Percentiles rank a stretch among this genome's conserved stretches.
These are phyloP conservation scores for Quercus aquifolioides DNA, from an alignment of 306 rosid species.

Conservation along the genomic window DNA sequence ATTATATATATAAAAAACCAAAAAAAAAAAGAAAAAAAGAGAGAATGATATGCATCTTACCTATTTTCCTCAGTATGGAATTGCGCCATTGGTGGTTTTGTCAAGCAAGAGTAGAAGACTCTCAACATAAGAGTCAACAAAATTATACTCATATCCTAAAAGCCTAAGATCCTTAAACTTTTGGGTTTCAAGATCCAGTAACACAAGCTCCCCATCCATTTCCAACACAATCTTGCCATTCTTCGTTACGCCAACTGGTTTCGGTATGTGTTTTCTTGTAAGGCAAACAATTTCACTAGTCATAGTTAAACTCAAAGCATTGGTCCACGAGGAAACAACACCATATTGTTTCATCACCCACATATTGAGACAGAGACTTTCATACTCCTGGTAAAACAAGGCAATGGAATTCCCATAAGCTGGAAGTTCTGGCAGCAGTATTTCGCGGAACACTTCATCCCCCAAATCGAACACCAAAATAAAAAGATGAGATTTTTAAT, in stretches of 20 bases:
- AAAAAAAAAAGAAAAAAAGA: no score
- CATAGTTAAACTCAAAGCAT: not conserved
- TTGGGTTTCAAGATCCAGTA: not conserved
- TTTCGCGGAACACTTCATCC: conserved; percentile 23
- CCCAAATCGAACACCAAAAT: conserved; percentile 18
- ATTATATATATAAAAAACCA: no score
- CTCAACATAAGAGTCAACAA: conserved; percentile 23
- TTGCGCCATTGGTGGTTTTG: no score
- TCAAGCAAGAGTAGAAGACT: no score
- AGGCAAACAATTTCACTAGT: no score
- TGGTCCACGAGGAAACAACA: conserved; percentile 26
- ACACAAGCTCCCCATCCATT: conserved; percentile 2
- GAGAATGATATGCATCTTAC: no score
- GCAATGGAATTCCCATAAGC: conserved; percentile 6
- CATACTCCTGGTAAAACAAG: not conserved
- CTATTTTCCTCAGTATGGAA: no score
- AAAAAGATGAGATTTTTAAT: not conserved
- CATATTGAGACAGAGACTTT: not conserved
- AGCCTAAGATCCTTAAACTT: not conserved
- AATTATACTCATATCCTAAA: not conserved
- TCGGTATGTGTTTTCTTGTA: not conserved
- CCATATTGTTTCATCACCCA: conserved; percentile 35
- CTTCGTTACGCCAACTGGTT: not conserved
- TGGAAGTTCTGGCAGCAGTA: not conserved
- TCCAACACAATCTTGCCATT: conserved; percentile 5